Evolutionary conservation across 1,284 basidiomycete species (phyloP).

Genomic region (Xerocomus nothofagi): DNA sequence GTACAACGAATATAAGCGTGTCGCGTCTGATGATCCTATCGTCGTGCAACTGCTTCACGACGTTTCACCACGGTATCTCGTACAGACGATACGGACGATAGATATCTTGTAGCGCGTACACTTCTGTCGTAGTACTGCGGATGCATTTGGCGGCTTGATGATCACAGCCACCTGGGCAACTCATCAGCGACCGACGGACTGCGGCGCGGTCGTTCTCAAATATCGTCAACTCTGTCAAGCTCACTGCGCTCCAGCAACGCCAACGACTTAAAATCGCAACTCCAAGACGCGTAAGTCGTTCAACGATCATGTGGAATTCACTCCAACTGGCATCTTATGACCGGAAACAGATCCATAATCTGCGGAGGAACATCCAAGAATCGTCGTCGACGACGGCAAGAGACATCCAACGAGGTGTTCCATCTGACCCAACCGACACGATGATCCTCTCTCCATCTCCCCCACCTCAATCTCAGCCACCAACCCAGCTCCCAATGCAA

Average conservation of each 20-base stretch:
- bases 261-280: slow-evolving; percentile 13
- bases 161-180: slow-evolving; percentile 14
- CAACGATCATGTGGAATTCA: slow-evolving; percentile 1
- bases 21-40: background rate
- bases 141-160: background rate
- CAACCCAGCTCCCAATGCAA: slow-evolving; percentile 5
- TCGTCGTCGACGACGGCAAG: background rate
- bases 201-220: slow-evolving; percentile 11
- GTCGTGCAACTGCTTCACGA: background rate
- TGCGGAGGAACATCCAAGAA: slow-evolving; percentile 6
- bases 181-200: slow-evolving; percentile 2
- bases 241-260: slow-evolving; percentile 18
- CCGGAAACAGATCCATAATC: slow-evolving; percentile 9
- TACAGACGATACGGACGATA: background rate
- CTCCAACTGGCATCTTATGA: background rate
- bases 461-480: slow-evolving; percentile 8
- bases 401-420: background rate
- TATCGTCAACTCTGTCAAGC: too few relatives aligned
- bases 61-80: background rate
- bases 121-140: too few relatives aligned
- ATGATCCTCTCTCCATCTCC: slow-evolving; percentile 26
- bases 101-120: background rate
- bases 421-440: too few relatives aligned
- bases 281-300: background rate
- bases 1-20: background rate